Conservation (phyloP, 371 early-diverging fungal species). For the Dinochytrium kinnereticum region DNA sequence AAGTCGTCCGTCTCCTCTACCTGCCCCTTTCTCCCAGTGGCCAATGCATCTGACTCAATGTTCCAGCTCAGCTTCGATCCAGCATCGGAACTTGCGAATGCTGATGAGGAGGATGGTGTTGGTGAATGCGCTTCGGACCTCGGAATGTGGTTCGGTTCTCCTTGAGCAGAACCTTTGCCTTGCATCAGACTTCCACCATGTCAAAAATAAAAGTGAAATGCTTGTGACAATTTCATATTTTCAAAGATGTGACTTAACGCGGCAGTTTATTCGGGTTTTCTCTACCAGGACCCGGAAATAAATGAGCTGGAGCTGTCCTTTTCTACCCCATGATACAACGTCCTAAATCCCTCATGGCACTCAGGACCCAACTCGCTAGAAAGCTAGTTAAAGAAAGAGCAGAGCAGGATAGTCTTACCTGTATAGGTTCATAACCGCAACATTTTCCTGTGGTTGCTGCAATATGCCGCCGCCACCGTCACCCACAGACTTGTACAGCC, state of each 20-base stretch:
- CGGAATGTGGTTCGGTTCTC: no score
- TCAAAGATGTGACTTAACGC: not conserved
- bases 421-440: not conserved
- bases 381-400: not conserved
- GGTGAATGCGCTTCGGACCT: not conserved
- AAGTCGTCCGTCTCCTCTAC: not conserved
- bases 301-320: not conserved
- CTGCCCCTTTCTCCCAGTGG: not conserved
- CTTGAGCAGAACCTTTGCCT: no score
- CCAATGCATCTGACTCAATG: not conserved
- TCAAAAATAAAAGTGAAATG: not conserved
- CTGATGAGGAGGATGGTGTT: not conserved
- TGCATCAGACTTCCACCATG: not conserved
- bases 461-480: not conserved
- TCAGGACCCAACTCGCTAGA: not conserved
- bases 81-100: not conserved
- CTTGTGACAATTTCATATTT: no score
- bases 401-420: not conserved
- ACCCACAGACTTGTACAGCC: not conserved
- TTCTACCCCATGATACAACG: not conserved
- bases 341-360: not conserved
- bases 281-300: not conserved
- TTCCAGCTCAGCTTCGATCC: slow-evolving; percentile 2
- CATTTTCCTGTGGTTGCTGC: not conserved
- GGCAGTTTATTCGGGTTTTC: not conserved